Evolutionary conservation across 2,329 filamentous ascomycete species (phyloP), one percentile per base, ranked within the genome.

Genomic region (Polytolypa hystricis): DNA sequence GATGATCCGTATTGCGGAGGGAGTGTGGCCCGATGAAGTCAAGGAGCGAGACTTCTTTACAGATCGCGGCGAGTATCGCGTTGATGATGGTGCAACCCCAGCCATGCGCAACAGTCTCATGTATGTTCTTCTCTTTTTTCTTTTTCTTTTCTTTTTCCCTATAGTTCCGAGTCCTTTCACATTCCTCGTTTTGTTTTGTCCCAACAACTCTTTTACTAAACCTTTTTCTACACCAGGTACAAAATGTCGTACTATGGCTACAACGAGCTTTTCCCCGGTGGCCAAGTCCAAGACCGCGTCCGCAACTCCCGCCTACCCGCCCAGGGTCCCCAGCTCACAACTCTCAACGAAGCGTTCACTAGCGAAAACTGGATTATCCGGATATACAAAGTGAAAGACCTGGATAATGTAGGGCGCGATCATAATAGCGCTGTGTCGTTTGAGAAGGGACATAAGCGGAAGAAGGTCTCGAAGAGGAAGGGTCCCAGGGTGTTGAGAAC

Each of bases 181-280:
- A n/a, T n/a, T n/a, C n/a, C n/a, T n/a, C n/a, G 16, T 25, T 3
- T 28, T 25, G 21, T n/a, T 25, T 7, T 25, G 7, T 25, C 21
- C 21, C 21, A 7, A n/a, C n/a, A 7, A 7, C n/a, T 25, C 7
- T 7, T 25, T 25, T 25, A n/a, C 21, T 25, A 25, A 25, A 7
- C 18, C 14, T 23, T 7, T 7, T 7, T 25, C 19, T 10, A 28
- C 16, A 35, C 46, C 47, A 94, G 87, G 85, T 98, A 98, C 77
- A 98, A 98, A 74, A 95, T 98, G 87, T 95, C 86, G 15, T 98
- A 98, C 74, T 84, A 98, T 76, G 96, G 96, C 73, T 98, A 84
- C 71, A 76, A 89, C 62, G 67, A 73, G 31, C 77, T 98, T 44
- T 98, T 96, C 74, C 89, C 87, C 30, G 73, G 81, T 2, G 91